Evolutionary conservation across 2,329 filamentous ascomycete species (phyloP).

Genomic region (Xylaria digitata): DNA sequence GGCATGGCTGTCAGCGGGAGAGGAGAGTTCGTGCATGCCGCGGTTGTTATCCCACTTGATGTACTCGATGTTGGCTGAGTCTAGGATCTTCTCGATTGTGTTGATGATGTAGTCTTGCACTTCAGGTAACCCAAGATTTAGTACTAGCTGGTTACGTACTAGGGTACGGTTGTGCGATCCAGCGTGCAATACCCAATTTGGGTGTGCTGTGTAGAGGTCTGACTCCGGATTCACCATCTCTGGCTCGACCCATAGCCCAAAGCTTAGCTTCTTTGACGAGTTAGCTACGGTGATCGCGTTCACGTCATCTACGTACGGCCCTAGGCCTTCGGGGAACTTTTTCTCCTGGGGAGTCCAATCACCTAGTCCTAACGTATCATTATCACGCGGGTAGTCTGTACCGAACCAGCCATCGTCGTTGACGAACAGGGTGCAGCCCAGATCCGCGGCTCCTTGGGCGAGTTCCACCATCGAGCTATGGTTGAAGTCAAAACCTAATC

Average conservation of each 20-base stretch:
- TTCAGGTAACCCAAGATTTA: slow-evolving; percentile 69
- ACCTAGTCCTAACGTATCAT: slow-evolving; percentile 68
- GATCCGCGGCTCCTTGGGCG: slow-evolving; percentile 65
- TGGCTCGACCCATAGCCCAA: slow-evolving; percentile 75
- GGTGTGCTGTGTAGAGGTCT: slow-evolving; percentile 68
- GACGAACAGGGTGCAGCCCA: slow-evolving; percentile 72
- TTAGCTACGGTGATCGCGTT: slow-evolving; percentile 61
- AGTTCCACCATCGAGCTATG: slow-evolving; percentile 65
- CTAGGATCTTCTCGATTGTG: slow-evolving; percentile 64
- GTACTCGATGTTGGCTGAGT: slow-evolving; percentile 65
- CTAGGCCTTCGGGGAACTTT: slow-evolving; percentile 69
- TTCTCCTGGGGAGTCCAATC: slow-evolving; percentile 71
- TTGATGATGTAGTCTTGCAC: slow-evolving; percentile 72
- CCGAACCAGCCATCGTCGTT: slow-evolving; percentile 77
- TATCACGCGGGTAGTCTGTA: slow-evolving; percentile 67
- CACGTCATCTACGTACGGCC: slow-evolving; percentile 62
- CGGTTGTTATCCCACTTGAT: slow-evolving; percentile 78
- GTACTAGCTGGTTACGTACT: slow-evolving; percentile 68
- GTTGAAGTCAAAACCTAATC: slow-evolving; percentile 68
- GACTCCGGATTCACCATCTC: slow-evolving; percentile 76
- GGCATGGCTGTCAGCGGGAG: slow-evolving; percentile 64
- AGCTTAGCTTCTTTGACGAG: slow-evolving; percentile 62
- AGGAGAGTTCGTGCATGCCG: slow-evolving; percentile 69
- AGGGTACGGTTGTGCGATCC: slow-evolving; percentile 67
- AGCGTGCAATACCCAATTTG: slow-evolving; percentile 71